Conservation (phyloP, 78 protist species). For the Paratrimastix pyriformis region DNA sequence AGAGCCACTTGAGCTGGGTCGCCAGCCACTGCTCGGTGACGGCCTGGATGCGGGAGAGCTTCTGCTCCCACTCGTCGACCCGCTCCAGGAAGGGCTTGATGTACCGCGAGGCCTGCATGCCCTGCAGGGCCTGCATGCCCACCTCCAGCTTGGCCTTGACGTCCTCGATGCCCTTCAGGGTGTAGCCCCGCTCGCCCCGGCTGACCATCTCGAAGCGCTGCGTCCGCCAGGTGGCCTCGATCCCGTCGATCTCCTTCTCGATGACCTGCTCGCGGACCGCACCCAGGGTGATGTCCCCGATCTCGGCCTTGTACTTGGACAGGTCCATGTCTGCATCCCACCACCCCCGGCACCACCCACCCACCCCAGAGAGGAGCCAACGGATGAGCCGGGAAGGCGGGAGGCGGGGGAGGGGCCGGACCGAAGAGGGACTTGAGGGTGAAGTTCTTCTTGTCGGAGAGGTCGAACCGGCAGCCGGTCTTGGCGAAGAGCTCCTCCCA, state of each 20-base stretch:
- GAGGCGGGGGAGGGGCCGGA: too few species aligned
- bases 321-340: constrained; percentile 53
- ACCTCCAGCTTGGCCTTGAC: constrained; percentile 60
- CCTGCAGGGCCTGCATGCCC: constrained; percentile 47
- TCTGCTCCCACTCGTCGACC: constrained; percentile 66
- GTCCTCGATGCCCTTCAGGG: constrained; percentile 22
- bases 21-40: constrained; percentile 62
- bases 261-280: constrained; percentile 62
- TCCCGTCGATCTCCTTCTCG: constrained; percentile 45
- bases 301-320: constrained; percentile 30
- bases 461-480: constrained; percentile 46
- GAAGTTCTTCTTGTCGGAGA: constrained; percentile 34
- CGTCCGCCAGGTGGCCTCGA: constrained; percentile 52
- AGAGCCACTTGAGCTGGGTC: constrained; percentile 79
- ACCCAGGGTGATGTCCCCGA: constrained; percentile 44
- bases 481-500: constrained; percentile 54
- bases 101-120: constrained; percentile 48
- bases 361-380: too few species aligned
- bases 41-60: constrained; percentile 49
- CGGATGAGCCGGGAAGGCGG: too few species aligned
- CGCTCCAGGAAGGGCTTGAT: constrained; percentile 43
- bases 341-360: neutral
- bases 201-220: constrained; percentile 28
- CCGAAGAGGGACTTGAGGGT: constrained; percentile 50
- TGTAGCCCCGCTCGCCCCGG: constrained; percentile 21